These are phyloP conservation scores for Ophiostoma perfectum DNA, from an alignment of 2,329 filamentous ascomycete genomes.

Conservation along the genomic window DNA sequence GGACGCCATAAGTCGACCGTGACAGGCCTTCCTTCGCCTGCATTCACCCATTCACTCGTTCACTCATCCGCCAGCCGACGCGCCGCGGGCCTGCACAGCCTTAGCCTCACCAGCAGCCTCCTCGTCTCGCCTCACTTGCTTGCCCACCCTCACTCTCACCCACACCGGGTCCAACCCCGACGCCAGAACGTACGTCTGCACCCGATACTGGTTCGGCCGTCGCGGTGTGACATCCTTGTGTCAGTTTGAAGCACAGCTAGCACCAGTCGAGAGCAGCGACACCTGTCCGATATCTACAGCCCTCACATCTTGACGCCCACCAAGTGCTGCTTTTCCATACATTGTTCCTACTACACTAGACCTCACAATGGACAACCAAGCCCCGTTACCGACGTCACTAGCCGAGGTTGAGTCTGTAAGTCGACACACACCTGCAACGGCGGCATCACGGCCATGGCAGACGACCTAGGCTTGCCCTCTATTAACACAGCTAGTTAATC, in stretches of 20 bases:
- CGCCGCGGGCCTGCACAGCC: neutral
- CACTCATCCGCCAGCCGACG: neutral
- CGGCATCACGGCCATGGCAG: neutral
- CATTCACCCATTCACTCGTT: no score
- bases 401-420: conserved; percentile 35
- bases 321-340: neutral
- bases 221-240: neutral
- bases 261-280: neutral
- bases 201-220: neutral
- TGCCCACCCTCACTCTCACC: neutral
- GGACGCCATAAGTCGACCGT: no score
- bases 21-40: no score
- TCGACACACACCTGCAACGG: neutral
- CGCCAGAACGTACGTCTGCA: neutral
- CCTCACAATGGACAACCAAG: conserved; percentile 25
- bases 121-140: neutral
- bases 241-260: neutral
- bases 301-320: neutral
- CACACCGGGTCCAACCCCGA: neutral
- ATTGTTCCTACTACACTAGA: neutral
- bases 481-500: conserved; percentile 37
- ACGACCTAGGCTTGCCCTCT: neutral
- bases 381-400: conserved; percentile 31
- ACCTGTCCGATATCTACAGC: neutral
- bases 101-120: neutral